Evolutionary conservation across 768 basidiomycete species (phyloP), one percentile per base, ranked within the genome.

Genomic region (Mycena leptocephala): DNA sequence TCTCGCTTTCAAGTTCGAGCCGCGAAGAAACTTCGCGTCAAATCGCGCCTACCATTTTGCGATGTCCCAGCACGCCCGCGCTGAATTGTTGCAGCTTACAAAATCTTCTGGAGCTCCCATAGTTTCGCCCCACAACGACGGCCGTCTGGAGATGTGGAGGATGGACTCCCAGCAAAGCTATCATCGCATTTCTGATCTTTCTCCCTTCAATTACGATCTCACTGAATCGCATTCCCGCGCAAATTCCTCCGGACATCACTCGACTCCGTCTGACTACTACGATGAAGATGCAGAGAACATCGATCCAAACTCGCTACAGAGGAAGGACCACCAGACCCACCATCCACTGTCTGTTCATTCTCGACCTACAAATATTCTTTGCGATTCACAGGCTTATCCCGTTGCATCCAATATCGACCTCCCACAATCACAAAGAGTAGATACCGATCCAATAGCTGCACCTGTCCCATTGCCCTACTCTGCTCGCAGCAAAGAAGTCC

Each of bases 391-490:
- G 18, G 48, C 64, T 46, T 46, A 67, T 55, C 71, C 72, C 5
- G 32, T 74, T 53, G 2, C 48, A 30, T 24, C n/a, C 51, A 70
- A 16, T 22, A 18, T 43, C 59, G 51, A 28, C 32, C 20, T 16
- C 51, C 61, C 59, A 8, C 3, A 46, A 26, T 9, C 61, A 22
- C 33, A 20, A 5, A 9, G n/a, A 14, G 67, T 70, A 51, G 74
- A 64, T 9, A 14, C 26, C 32, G 48, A 70, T 46, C 72, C 75
- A n/a, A 84, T 85, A 33, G 81, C 77, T 5, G 80, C 84, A 18
- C 84, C 84, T 32, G 78, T 85, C 13, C 82, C 84, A n/a, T 65
- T 84, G 9, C 79, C 82, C 7, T 84, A 82, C 63, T 80, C 79
- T 46, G 81, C 80, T 32, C 82, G 82, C 33, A 83, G 82, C 68